These are phyloP conservation scores for Gracilaria gracilis DNA, from an alignment of 23 red algal species.

Conservation along the genomic window DNA sequence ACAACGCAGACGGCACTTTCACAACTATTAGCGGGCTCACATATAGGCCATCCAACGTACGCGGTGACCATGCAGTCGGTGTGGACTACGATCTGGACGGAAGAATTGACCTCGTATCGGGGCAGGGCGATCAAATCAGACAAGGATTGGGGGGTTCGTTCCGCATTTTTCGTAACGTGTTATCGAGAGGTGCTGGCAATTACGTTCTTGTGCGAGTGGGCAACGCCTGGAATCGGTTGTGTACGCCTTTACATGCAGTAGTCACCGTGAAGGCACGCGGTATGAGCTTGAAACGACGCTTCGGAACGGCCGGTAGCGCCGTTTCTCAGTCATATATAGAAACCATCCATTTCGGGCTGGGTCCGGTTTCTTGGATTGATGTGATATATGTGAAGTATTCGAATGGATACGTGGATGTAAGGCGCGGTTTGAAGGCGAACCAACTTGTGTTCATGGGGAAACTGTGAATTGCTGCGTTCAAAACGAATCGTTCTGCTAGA, in stretches of 20 bases:
- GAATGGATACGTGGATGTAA: constrained; percentile 15
- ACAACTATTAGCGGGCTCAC: background rate
- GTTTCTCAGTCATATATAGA: constrained; percentile 50
- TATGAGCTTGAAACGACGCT: constrained; percentile 35
- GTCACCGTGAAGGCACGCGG: constrained; percentile 44
- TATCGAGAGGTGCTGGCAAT: background rate
- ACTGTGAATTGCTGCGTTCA: no score
- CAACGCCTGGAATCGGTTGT: constrained; percentile 1
- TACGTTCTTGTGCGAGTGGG: constrained; percentile 28
- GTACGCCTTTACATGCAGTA: constrained; percentile 42
- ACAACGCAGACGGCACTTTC: constrained; percentile 57
- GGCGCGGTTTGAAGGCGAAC: no score
- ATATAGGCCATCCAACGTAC: background rate
- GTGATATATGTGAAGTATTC: constrained; percentile 37
- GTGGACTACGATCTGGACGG: constrained; percentile 51
- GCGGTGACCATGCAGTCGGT: constrained; percentile 33
- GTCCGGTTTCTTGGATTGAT: background rate
- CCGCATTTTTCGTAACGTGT: constrained; percentile 6
- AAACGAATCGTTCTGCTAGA: no score
- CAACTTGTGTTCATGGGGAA: no score
- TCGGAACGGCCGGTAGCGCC: constrained; percentile 2
- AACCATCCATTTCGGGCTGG: constrained; percentile 62
- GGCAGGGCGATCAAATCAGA: constrained; percentile 27
- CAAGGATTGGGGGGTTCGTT: background rate
- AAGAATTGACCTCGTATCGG: constrained; percentile 21